Percentiles rank a stretch among this genome's conserved stretches.
phyloP scores from a whole-genome alignment of 495 filamentous ascomycete genomes.

The Staphylotrichum tortipilum region DNA sequence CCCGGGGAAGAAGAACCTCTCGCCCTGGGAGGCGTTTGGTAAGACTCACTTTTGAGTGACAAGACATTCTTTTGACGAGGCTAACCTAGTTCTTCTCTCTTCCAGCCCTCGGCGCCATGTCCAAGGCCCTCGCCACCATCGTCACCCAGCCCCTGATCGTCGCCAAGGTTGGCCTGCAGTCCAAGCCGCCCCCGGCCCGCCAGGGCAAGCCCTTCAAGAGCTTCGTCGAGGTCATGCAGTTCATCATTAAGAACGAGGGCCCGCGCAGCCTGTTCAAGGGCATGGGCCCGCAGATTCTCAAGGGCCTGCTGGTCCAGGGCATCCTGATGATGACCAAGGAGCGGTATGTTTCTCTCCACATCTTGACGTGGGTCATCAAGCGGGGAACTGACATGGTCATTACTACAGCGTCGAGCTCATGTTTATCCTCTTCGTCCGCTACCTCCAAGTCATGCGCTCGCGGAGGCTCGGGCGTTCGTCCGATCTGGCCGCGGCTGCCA shows the following conservation, averaged over 20 bases:
- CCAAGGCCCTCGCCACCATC: constrained; percentile 87
- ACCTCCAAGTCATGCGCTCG: constrained; percentile 59
- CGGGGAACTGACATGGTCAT: constrained; percentile 20
- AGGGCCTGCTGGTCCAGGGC: constrained; percentile 89
- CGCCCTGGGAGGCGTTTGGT: constrained; percentile 87
- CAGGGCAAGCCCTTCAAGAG: constrained; percentile 90
- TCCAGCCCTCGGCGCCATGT: constrained; percentile 81
- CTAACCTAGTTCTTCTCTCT: constrained; percentile 2
- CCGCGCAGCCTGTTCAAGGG: constrained; percentile 82
- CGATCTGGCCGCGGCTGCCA: constrained; percentile 45
- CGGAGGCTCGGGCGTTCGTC: constrained; percentile 64
- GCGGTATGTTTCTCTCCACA: constrained; percentile 61
- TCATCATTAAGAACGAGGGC: constrained; percentile 85
- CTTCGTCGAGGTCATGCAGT: constrained; percentile 90
- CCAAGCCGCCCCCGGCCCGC: constrained; percentile 73
- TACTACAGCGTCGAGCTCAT: constrained; percentile 70
- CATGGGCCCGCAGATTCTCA: constrained; percentile 86
- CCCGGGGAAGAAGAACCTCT: constrained; percentile 65
- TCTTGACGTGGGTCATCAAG: no score
- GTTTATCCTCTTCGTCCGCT: constrained; percentile 81
- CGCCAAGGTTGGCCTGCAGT: constrained; percentile 94
- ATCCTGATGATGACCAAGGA: constrained; percentile 99
- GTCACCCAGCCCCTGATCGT: constrained; percentile 94
- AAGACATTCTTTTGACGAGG: no score
- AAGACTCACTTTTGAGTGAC: constrained; percentile 36